A percentile compares a stretch with the other conserved stretches of the same genome.
These are phyloP conservation scores for Corchorus olitorius DNA, from an alignment of 345 rosid genomes.

Conservation along the genomic window DNA sequence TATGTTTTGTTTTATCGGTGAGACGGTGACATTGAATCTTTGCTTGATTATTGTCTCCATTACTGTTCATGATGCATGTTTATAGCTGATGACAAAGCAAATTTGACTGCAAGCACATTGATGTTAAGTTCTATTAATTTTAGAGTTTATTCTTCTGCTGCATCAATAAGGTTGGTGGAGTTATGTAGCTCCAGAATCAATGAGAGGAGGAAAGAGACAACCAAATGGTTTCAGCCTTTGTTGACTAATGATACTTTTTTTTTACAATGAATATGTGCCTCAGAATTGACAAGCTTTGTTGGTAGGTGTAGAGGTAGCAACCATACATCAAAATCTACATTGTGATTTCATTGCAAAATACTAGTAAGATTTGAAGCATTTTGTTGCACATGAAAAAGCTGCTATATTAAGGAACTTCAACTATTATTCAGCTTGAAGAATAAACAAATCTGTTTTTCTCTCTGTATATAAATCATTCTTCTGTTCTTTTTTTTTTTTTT, in stretches of 20 bases:
- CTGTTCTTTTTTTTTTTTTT: background rate
- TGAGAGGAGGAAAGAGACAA: background rate
- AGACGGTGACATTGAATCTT: background rate
- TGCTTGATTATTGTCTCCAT: background rate
- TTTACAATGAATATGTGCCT: background rate
- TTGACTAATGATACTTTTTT: background rate
- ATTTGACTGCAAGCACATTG: background rate
- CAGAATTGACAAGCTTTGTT: background rate
- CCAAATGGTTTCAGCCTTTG: background rate
- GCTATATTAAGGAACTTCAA: background rate
- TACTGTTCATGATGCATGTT: background rate
- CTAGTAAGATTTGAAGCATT: background rate
- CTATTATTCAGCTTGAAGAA: background rate
- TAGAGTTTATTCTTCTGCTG: background rate
- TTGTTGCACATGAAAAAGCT: background rate
- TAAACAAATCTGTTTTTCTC: background rate
- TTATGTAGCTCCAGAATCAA: background rate
- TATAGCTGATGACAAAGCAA: background rate
- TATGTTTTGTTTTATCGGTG: background rate
- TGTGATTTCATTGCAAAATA: background rate
- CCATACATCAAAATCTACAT: background rate
- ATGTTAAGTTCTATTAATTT: background rate
- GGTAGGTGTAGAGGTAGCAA: background rate
- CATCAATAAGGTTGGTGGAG: background rate
- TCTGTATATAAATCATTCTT: background rate